phyloP scores from a whole-genome alignment of 1,139 yeast genomes.

The Suhomyces chickasaworum region DNA sequence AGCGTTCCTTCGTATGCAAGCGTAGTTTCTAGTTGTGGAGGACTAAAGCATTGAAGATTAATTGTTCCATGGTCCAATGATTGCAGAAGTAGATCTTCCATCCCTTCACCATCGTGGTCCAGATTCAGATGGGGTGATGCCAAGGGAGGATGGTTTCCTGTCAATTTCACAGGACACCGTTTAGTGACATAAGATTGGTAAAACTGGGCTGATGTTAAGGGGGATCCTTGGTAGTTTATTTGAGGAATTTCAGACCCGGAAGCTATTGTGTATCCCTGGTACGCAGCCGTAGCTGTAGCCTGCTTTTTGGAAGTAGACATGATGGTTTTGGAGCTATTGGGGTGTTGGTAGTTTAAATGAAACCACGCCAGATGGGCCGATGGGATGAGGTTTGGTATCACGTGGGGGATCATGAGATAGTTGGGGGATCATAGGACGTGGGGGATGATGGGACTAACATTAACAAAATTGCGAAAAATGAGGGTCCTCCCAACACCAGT shows the following conservation, averaged over 20 bases:
- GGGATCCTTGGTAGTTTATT: slow-evolving; percentile 1
- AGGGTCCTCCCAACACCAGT: too few species aligned
- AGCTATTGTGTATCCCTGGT: slow-evolving; percentile 5
- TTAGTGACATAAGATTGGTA: slow-evolving; percentile 11
- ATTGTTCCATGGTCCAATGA: slow-evolving; percentile 7
- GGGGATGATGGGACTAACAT: too few species aligned
- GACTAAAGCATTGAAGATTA: slow-evolving; percentile 32
- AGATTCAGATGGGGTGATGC: not conserved
- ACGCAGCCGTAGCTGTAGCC: slow-evolving; percentile 3
- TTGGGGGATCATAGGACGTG: too few species aligned
- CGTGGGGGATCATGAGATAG: too few species aligned
- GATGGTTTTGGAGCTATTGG: not conserved
- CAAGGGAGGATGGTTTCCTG: slow-evolving; percentile 8
- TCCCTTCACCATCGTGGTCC: not conserved
- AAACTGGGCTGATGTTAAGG: slow-evolving; percentile 11
- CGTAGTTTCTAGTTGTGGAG: slow-evolving; percentile 35
- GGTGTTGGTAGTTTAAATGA: not conserved
- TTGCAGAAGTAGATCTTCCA: not conserved
- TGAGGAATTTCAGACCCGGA: slow-evolving; percentile 1
- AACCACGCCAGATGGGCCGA: not conserved
- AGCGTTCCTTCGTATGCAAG: slow-evolving; percentile 37
- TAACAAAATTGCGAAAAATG: too few species aligned
- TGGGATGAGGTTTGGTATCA: not conserved
- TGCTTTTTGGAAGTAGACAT: slow-evolving; percentile 4
- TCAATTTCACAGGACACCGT: slow-evolving; percentile 16